phyloP scores from a whole-genome alignment of 208 protist species.

The Strigomonas culicis region DNA sequence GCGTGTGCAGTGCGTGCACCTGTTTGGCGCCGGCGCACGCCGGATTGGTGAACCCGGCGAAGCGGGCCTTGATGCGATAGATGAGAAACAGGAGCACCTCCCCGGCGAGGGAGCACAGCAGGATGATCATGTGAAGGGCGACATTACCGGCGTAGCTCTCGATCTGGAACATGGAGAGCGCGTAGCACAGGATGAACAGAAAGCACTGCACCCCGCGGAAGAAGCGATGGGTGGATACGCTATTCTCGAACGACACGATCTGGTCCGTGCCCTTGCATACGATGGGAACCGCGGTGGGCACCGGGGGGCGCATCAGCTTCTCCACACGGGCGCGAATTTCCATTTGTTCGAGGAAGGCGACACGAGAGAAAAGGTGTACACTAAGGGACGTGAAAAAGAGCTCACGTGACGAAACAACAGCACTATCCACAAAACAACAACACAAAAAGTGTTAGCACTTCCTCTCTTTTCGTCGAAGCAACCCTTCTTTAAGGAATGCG shows the following conservation, averaged over 20 bases:
- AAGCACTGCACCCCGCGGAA: constrained; percentile 54
- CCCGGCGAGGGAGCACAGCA: constrained; percentile 39
- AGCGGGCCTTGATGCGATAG: constrained; percentile 51
- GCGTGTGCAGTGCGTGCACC: constrained; percentile 45
- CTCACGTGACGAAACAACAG: no score
- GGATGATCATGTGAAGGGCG: constrained; percentile 42
- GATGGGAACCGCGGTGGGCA: constrained; percentile 30
- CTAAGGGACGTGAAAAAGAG: no score
- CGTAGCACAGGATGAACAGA: constrained; percentile 42
- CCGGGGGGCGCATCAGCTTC: constrained; percentile 32
- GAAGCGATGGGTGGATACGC: constrained; percentile 32
- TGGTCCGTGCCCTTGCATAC: constrained; percentile 18
- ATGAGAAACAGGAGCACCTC: constrained; percentile 47
- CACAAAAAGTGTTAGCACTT: no score
- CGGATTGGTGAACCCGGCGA: constrained; percentile 47
- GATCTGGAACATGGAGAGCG: constrained; percentile 46
- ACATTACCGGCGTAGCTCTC: constrained; percentile 25
- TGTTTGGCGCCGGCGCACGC: constrained; percentile 9
- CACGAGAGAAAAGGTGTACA: no score
- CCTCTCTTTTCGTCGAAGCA: no score
- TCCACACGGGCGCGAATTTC: constrained; percentile 45
- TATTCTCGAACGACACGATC: constrained; percentile 42
- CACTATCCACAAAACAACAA: no score
- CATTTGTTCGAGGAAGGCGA: constrained; percentile 30
- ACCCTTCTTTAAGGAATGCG: no score